Evolutionary conservation across 2,329 filamentous ascomycete species (phyloP).

Genomic region (Hypoxylon sp.): DNA sequence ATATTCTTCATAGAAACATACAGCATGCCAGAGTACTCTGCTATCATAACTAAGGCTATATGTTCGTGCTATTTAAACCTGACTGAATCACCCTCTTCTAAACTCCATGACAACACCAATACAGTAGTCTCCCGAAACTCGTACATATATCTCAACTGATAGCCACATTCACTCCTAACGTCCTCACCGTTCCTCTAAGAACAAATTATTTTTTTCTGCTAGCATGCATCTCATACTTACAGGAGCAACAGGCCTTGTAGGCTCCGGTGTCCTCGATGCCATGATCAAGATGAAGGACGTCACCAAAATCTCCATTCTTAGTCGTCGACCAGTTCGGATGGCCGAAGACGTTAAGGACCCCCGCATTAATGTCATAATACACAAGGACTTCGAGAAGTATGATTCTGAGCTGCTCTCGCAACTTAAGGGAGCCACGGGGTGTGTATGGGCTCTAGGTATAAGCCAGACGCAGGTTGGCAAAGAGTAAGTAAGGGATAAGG

Average conservation of each 20-base stretch:
- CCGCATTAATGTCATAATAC: constrained; percentile 76
- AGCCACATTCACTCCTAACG: background rate
- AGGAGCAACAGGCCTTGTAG: constrained; percentile 77
- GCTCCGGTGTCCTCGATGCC: constrained; percentile 72
- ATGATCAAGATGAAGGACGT: constrained; percentile 71
- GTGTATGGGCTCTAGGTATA: constrained; percentile 81
- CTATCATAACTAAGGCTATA: background rate
- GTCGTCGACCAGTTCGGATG: constrained; percentile 74
- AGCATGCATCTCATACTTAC: constrained; percentile 76
- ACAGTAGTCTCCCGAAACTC: background rate
- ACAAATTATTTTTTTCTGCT: background rate
- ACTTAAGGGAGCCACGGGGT: constrained; percentile 75
- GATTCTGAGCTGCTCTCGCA: constrained; percentile 69
- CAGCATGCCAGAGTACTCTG: background rate
- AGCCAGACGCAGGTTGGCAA: constrained; percentile 71
- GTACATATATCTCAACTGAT: background rate
- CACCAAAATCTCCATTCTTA: constrained; percentile 75
- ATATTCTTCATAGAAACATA: background rate
- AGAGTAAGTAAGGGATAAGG: constrained; percentile 61
- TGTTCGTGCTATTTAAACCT: background rate
- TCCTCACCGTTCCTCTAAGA: background rate
- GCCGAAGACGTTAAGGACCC: constrained; percentile 70
- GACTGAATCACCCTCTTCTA: background rate
- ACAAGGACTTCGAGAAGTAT: constrained; percentile 77
- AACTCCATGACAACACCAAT: background rate